These are phyloP conservation scores for Beauveria asiatica DNA, from an alignment of 2,329 filamentous ascomycete genomes.

Conservation along the genomic window DNA sequence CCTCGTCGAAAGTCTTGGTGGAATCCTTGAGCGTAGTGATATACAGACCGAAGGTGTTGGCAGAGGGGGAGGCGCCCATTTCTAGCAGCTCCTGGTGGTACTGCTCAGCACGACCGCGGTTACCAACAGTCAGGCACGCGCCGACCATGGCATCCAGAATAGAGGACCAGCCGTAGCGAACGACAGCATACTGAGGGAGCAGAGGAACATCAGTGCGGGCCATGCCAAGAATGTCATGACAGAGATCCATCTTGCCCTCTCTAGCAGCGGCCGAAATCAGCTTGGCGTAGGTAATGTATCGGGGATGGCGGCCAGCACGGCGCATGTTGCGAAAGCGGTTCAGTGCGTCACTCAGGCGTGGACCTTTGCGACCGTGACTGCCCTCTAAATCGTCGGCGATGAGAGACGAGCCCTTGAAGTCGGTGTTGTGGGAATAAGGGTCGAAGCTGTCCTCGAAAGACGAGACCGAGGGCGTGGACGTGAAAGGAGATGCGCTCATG, in stretches of 20 bases:
- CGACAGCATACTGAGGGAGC: slow-evolving; percentile 72
- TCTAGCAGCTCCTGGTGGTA: slow-evolving; percentile 87
- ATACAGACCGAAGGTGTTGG: slow-evolving; percentile 96
- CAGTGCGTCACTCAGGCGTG: slow-evolving; percentile 71
- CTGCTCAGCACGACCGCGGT: slow-evolving; percentile 70
- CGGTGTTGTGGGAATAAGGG: slow-evolving; percentile 81
- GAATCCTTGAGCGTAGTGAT: slow-evolving; percentile 99
- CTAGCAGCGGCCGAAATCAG: slow-evolving; percentile 85
- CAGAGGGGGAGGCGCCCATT: slow-evolving; percentile 85
- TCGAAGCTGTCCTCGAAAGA: slow-evolving; percentile 78
- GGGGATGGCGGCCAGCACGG: slow-evolving; percentile 79
- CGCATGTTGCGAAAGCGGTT: slow-evolving; percentile 87
- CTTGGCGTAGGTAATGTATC: slow-evolving; percentile 96
- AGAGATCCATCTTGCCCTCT: slow-evolving; percentile 70
- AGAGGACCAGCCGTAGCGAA: slow-evolving; percentile 91
- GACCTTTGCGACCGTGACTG: slow-evolving; percentile 61
- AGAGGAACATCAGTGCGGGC: slow-evolving; percentile 83
- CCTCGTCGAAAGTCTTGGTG: slow-evolving; percentile 95
- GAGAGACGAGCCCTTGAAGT: slow-evolving; percentile 85
- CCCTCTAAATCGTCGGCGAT: slow-evolving; percentile 88
- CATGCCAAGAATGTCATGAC: slow-evolving; percentile 81
- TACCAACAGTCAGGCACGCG: slow-evolving; percentile 75
- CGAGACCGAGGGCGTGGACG: slow-evolving; percentile 47
- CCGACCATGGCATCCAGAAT: slow-evolving; percentile 96
- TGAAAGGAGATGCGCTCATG: slow-evolving; percentile 36